Conservation (phyloP, 2,329 filamentous ascomycete genomes). For the Hymenoscyphus salicellus region DNA sequence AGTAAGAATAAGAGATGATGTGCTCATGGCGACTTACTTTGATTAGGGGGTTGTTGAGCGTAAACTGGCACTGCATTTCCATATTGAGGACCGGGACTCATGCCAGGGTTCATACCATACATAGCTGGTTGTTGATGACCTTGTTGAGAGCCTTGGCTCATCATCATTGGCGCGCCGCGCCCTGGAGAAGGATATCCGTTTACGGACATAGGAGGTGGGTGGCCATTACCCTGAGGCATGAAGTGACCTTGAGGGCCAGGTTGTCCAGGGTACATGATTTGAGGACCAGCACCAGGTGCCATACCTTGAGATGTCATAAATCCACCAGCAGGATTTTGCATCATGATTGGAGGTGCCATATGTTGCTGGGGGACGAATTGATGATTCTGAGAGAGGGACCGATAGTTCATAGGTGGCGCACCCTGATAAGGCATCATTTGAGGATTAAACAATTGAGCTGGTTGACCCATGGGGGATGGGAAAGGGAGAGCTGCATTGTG, state of each 20-base stretch:
- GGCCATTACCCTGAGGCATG: slow-evolving; percentile 57
- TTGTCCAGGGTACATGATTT: slow-evolving; percentile 73
- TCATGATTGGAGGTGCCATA: slow-evolving; percentile 81
- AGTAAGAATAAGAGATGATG: slow-evolving; percentile 32
- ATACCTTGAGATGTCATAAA: slow-evolving; percentile 76
- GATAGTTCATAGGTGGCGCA: slow-evolving; percentile 66
- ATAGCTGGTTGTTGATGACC: slow-evolving; percentile 64
- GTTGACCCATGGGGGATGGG: slow-evolving; percentile 63
- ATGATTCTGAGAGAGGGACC: slow-evolving; percentile 68
- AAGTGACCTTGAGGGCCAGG: slow-evolving; percentile 61
- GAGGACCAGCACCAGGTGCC: slow-evolving; percentile 57
- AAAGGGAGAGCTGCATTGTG: slow-evolving; percentile 67
- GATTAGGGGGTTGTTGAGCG: slow-evolving; percentile 65
- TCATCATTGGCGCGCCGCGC: slow-evolving; percentile 87
- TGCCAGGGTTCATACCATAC: slow-evolving; percentile 68
- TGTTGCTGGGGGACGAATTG: slow-evolving; percentile 72
- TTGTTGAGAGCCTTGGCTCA: slow-evolving; percentile 88
- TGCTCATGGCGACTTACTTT: slow-evolving; percentile 57
- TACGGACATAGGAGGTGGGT: slow-evolving; percentile 58
- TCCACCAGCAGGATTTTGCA: slow-evolving; percentile 65
- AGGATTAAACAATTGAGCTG: slow-evolving; percentile 70
- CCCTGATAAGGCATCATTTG: slow-evolving; percentile 67
- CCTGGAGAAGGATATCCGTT: slow-evolving; percentile 88
- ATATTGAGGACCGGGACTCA: slow-evolving; percentile 64
- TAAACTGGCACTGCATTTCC: slow-evolving; percentile 54